A percentile compares a stretch with the other conserved stretches of the same genome.
phyloP scores from a whole-genome alignment of 306 rosid genomes.

The Lupinus albus region DNA sequence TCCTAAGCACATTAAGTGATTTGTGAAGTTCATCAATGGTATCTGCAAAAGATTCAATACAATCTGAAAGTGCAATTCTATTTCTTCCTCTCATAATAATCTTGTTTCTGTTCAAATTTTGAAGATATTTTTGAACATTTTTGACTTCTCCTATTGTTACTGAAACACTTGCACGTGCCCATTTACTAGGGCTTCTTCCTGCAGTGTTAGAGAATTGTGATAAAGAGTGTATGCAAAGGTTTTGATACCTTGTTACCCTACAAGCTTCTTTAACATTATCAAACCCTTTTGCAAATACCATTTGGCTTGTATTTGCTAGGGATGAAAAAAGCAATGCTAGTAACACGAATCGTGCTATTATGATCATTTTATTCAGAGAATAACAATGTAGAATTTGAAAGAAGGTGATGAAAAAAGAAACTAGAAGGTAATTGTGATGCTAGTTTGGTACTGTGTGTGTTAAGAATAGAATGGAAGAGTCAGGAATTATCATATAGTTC shows the following conservation, averaged over 20 bases:
- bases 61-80: slow-evolving; percentile 59
- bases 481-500: slow-evolving; percentile 2
- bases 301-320: slow-evolving; percentile 13
- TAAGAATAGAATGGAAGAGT: slow-evolving; percentile 21
- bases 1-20: slow-evolving; percentile 60
- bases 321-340: slow-evolving; percentile 15
- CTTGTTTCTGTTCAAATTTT: slow-evolving; percentile 24
- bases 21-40: slow-evolving; percentile 66
- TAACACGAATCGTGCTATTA: slow-evolving; percentile 15
- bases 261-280: slow-evolving; percentile 63
- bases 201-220: slow-evolving; percentile 54
- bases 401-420: no score
- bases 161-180: slow-evolving; percentile 82
- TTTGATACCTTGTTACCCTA: slow-evolving; percentile 55
- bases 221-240: slow-evolving; percentile 57
- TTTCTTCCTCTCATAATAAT: slow-evolving; percentile 42
- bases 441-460: not conserved
- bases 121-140: slow-evolving; percentile 41
- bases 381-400: not conserved
- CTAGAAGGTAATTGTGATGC: not conserved
- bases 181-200: slow-evolving; percentile 59
- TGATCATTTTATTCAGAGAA: slow-evolving; percentile 31
- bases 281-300: slow-evolving; percentile 29
- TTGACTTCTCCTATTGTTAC: slow-evolving; percentile 59
- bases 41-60: slow-evolving; percentile 50